Conservation (phyloP, 352 stramenopile genomes). For the Halophytophthora batemanensis region DNA sequence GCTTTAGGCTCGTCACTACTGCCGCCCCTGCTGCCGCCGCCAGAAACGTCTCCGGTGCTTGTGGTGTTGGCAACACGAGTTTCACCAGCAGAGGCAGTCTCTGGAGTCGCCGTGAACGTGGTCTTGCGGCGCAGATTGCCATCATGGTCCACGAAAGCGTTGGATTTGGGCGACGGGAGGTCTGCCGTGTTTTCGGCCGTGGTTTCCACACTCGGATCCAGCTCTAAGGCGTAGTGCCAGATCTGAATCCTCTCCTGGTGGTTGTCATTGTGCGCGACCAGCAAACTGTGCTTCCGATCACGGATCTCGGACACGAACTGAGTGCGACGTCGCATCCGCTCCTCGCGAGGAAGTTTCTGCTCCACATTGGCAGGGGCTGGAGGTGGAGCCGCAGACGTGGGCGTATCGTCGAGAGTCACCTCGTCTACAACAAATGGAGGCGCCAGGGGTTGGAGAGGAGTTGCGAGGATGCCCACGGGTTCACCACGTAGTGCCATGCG, state of each 20-base stretch:
- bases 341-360: not conserved
- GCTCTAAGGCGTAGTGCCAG: conserved; percentile 28
- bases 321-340: conserved; percentile 18
- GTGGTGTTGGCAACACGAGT: too few species aligned
- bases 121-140: conserved; percentile 35
- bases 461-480: conserved; percentile 12
- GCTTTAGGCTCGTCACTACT: too few species aligned
- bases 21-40: too few species aligned
- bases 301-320: conserved; percentile 17
- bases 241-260: conserved; percentile 23
- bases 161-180: conserved; percentile 24
- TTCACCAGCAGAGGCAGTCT: not conserved
- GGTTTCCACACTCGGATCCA: conserved; percentile 29
- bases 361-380: conserved; percentile 1
- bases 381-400: too few species aligned
- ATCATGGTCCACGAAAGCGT: conserved; percentile 29
- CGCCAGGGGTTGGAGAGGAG: too few species aligned
- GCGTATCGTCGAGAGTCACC: not conserved
- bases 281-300: conserved; percentile 24
- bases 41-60: too few species aligned
- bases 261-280: conserved; percentile 14
- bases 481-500: conserved; percentile 17
- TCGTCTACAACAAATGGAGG: not conserved
- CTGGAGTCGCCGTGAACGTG: not conserved
- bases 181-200: conserved; percentile 20